Conservation (phyloP, 2,329 filamentous ascomycete genomes). For the Albophoma yamanashiensis region DNA sequence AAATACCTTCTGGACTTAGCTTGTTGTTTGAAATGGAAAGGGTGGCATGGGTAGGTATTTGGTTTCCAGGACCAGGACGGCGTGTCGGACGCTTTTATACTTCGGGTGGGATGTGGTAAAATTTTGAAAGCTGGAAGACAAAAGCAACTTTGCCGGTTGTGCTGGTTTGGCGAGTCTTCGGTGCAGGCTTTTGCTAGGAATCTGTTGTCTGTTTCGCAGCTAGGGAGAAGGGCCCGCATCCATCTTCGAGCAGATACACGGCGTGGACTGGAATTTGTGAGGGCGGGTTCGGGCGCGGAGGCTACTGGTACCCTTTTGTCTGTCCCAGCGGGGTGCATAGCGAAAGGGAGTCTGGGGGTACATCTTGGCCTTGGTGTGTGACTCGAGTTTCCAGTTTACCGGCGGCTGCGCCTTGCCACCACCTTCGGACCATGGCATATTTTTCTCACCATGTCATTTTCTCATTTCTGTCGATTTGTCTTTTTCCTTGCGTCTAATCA, state of each 20-base stretch:
- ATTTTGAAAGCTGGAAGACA: slow-evolving; percentile 27
- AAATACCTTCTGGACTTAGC: slow-evolving; percentile 31
- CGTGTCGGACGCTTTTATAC: slow-evolving; percentile 24
- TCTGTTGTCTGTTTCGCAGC: slow-evolving; percentile 15
- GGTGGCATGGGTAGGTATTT: slow-evolving; percentile 23
- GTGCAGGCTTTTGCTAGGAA: slow-evolving; percentile 20
- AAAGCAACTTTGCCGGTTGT: slow-evolving; percentile 27
- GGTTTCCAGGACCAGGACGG: slow-evolving; percentile 24
- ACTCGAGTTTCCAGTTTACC: slow-evolving; percentile 19
- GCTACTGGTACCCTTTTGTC: slow-evolving; percentile 32
- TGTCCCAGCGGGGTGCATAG: slow-evolving; percentile 30
- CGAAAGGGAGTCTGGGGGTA: slow-evolving; percentile 31
- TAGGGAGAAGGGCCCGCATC: slow-evolving; percentile 14
- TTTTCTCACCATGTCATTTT: background rate
- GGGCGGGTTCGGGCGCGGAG: slow-evolving; percentile 14
- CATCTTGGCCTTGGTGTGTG: slow-evolving; percentile 27
- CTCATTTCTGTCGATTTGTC: background rate
- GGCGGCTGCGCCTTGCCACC: slow-evolving; percentile 8
- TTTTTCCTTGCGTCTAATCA: background rate
- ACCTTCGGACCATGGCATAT: background rate
- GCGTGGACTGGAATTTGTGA: slow-evolving; percentile 9
- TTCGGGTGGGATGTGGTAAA: slow-evolving; percentile 23
- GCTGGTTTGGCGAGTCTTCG: slow-evolving; percentile 22
- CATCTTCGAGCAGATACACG: slow-evolving; percentile 5
- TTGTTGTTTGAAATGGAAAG: slow-evolving; percentile 25